A percentile compares a stretch with the other conserved stretches of the same genome.
phyloP scores from a whole-genome alignment of 371 early-diverging fungal genomes.

The Syncephalastrum monosporum region DNA sequence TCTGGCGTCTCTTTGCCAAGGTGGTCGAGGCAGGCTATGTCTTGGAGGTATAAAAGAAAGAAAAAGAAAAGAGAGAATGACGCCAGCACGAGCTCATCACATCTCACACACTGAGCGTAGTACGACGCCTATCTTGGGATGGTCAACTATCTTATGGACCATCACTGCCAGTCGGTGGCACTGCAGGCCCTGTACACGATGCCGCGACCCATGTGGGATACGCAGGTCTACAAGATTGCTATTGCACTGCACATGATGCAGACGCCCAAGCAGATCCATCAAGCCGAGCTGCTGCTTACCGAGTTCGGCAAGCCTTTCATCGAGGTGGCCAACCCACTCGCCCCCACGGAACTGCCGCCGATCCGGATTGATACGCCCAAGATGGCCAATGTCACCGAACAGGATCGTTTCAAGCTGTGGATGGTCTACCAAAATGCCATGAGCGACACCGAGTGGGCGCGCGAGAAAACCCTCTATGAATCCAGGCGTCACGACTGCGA shows the following conservation, averaged over 20 bases:
- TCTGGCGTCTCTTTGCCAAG: slow-evolving; percentile 40
- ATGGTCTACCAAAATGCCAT: slow-evolving; percentile 35
- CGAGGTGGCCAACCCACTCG: slow-evolving; percentile 34
- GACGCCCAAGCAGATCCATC: slow-evolving; percentile 28
- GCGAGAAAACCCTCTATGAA: slow-evolving; percentile 24
- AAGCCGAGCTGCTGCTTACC: slow-evolving; percentile 31
- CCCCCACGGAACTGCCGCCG: slow-evolving; percentile 26
- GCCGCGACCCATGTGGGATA: slow-evolving; percentile 35
- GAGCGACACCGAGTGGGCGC: slow-evolving; percentile 27
- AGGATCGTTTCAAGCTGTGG: slow-evolving; percentile 32
- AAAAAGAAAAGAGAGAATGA: too few species aligned
- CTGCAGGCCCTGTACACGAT: slow-evolving; percentile 40
- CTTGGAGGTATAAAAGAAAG: slow-evolving; percentile 19
- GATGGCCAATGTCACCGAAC: slow-evolving; percentile 33
- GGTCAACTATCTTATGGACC: slow-evolving; percentile 22
- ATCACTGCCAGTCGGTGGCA: slow-evolving; percentile 18
- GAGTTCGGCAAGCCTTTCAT: slow-evolving; percentile 41
- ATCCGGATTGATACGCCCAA: slow-evolving; percentile 31
- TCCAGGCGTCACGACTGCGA: slow-evolving; percentile 8
- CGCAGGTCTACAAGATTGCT: slow-evolving; percentile 30
- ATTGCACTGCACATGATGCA: slow-evolving; percentile 37
- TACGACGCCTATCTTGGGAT: slow-evolving; percentile 29
- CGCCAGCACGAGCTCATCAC: not conserved
- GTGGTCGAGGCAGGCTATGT: slow-evolving; percentile 41
- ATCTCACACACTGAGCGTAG: slow-evolving; percentile 1